phyloP scores from a whole-genome alignment of 345 rosid genomes.

The Moringa oleifera region DNA sequence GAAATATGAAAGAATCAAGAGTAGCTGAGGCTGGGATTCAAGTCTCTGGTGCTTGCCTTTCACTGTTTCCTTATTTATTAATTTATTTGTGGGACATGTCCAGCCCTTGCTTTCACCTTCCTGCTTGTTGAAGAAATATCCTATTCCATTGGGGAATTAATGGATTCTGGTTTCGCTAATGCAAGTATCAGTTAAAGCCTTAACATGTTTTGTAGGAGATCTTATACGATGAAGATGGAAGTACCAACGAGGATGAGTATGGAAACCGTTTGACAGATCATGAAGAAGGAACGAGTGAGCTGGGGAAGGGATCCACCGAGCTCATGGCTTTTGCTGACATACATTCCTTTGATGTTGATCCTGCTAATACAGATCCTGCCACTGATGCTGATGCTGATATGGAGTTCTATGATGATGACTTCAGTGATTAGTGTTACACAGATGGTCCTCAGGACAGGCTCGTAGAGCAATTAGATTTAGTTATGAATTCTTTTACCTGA shows the following conservation, averaged over 20 bases:
- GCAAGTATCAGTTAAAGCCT: background rate
- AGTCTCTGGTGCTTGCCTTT: too few species aligned
- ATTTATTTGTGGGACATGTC: too few species aligned
- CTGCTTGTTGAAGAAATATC: too few species aligned
- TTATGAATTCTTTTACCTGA: too few species aligned
- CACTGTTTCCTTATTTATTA: too few species aligned
- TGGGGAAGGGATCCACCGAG: slow-evolving; percentile 33
- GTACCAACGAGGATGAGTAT: slow-evolving; percentile 40
- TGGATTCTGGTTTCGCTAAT: background rate
- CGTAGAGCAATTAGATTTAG: background rate
- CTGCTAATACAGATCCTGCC: slow-evolving; percentile 33
- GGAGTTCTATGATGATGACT: slow-evolving; percentile 49
- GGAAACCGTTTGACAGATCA: slow-evolving; percentile 10
- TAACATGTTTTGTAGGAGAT: slow-evolving; percentile 39
- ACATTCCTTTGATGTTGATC: slow-evolving; percentile 36
- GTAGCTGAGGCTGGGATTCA: too few species aligned
- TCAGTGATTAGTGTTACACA: slow-evolving; percentile 21
- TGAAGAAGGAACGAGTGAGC: slow-evolving; percentile 15
- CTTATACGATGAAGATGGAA: slow-evolving; percentile 38
- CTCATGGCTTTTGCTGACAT: slow-evolving; percentile 34
- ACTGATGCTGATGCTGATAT: slow-evolving; percentile 48
- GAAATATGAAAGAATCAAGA: too few species aligned
- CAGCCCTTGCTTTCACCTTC: too few species aligned
- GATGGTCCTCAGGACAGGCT: slow-evolving; percentile 3
- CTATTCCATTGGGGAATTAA: too few species aligned